Base-by-base conservation (phyloP, 208 protist genomes). In the Leptomonas seymouri region DNA sequence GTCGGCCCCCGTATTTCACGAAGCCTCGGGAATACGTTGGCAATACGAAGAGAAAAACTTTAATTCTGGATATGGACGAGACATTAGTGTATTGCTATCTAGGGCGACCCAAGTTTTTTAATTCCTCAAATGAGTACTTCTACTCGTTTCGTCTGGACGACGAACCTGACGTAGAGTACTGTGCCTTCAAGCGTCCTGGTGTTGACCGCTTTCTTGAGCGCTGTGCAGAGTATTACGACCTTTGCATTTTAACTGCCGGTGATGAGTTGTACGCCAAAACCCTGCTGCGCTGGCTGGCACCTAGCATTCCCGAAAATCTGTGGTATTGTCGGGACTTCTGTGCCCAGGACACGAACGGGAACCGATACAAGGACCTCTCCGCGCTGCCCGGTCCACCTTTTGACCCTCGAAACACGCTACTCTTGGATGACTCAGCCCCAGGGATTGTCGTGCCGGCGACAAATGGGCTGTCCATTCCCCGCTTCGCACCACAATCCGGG, bases 171-270 rank as follows among this genome's bases (percentile, higher is more conserved):
- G 56, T 71, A 44, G 68, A 66, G 45, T 82, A 82, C 58, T 87
- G 81, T 63, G 82, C 88, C 16, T 76, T 82, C 42, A 71, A 89
- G 51, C 60, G 90, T 46, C 87, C 86, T 8, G 76, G 80, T 49
- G 76, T 79, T 18, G 56, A 67, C 14, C 67, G 83, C 41, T 86
- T 95, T 54, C 25, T 95, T 15, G 30, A 68, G 27, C 50, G 60
- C 44, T 86, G 80, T 60, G 53, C 66, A 12, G 59, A 71, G 27
- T 74, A 81, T 31, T 93, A 90, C 63, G 74, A 89, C n/a, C 53
- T 93, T n/a, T 71, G 79, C 30, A 86, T 95, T 39, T 90, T 93
- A 60, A 93, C 90, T 20, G 83, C 86, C 14, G 84, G 75, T 6
- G 82, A 84, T 27, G 67, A 80, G 20, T 63, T 84, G 15, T 95